These are phyloP conservation scores for Globisporangium lucens DNA, from an alignment of 352 stramenopile species.

Conservation along the genomic window DNA sequence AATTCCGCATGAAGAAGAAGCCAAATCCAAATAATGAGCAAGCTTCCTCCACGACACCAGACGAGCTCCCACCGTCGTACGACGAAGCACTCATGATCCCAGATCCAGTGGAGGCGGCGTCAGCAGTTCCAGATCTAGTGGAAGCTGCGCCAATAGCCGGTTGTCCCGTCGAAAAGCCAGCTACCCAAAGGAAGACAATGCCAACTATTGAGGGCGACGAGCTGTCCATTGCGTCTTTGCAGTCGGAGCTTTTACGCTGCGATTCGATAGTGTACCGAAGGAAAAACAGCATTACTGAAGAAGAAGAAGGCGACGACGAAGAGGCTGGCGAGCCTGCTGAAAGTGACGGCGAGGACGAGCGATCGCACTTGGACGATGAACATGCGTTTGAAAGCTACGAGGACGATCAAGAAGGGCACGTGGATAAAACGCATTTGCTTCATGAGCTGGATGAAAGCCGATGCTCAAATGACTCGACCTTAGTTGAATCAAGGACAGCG, in stretches of 20 bases:
- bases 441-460: not conserved
- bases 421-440: not conserved
- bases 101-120: not conserved
- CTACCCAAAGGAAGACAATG: not conserved
- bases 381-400: constrained; percentile 40
- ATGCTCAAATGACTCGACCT: not conserved
- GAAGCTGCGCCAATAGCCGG: no score
- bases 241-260: not conserved
- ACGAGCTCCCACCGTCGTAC: constrained; percentile 31
- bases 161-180: no score
- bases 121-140: not conserved
- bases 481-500: not conserved
- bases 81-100: constrained; percentile 38
- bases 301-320: constrained; percentile 6
- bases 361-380: constrained; percentile 32
- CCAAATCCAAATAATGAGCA: not conserved
- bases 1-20: constrained; percentile 30
- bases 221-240: not conserved
- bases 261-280: constrained; percentile 3
- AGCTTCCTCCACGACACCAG: no score
- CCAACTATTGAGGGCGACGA: not conserved
- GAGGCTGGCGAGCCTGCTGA: not conserved
- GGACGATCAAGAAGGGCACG: constrained; percentile 11
- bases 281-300: constrained; percentile 10
- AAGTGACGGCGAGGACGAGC: constrained; percentile 15